Evolutionary conservation across 2,329 filamentous ascomycete genomes (phyloP), one percentile per base, ranked within the genome.

Genomic region (Colletotrichum sp.): DNA sequence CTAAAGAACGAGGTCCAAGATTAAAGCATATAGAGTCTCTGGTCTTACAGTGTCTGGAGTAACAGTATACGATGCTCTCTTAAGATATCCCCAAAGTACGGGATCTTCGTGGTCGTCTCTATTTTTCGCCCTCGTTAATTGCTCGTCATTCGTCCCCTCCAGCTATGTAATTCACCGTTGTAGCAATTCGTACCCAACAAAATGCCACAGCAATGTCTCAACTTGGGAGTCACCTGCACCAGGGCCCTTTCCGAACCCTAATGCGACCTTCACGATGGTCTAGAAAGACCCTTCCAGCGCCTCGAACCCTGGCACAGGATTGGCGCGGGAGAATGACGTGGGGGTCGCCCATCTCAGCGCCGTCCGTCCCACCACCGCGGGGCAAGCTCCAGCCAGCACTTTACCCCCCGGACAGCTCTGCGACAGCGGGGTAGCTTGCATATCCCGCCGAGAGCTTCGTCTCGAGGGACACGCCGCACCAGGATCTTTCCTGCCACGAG

Each of bases 311-410:
- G 73, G 30, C 64, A 55, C 39, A 36, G 70, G 73, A 76, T 76
- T 73, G 73, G 73, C 44, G 73, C 70, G 70, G 70, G 64, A 76
- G 73, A 69, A 73, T 76, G 73, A 65, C 73, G 73, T 76, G 73
- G 64, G 73, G 70, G 39, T 39, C 15, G 15, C 59, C 69, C 62
- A 44, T 63, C 30, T 55, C 71, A 69, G 71, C 64, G 63, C 63
- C 30, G 55, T 76, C 21, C 34, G 57, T 52, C 34, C 44, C 69
- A 69, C 32, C 28, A 34, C 36, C 65, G 71, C 73, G 73, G 73
- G 73, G 73, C 73, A 69, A 73, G 71, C 64, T 72, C 39, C 59
- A 34, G 30, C 34, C 18, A 71, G 36, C 52, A 72, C 30, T 32
- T 68, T 39, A 57, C 68, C 57, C 57, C 34, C 36, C 36, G 26